phyloP scores from a whole-genome alignment of 495 filamentous ascomycete species.

The Diplogelasinospora grovesii region DNA sequence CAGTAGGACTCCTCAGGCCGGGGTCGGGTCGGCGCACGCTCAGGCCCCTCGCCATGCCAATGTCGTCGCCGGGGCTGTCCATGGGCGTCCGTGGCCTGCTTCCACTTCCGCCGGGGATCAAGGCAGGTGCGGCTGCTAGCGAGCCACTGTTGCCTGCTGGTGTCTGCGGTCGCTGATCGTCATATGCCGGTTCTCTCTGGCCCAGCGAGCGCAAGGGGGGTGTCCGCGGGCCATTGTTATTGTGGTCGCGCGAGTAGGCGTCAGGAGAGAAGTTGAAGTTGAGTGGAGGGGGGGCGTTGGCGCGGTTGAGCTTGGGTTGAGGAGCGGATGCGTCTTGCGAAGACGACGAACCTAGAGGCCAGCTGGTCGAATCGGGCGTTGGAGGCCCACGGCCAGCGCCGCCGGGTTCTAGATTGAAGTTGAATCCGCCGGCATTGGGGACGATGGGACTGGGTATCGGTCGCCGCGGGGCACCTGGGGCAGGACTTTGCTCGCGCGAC shows the following conservation, averaged over 20 bases:
- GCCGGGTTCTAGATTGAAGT: constrained; percentile 24
- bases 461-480: constrained; percentile 4
- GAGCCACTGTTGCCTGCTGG: neutral
- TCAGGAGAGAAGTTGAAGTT: constrained; percentile 24
- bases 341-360: constrained; percentile 14
- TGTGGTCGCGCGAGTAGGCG: constrained; percentile 20
- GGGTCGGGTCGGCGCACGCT: constrained; percentile 17
- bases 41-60: constrained; percentile 26
- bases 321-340: neutral
- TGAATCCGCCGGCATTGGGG: constrained; percentile 19
- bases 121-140: neutral
- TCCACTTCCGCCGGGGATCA: neutral
- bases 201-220: constrained; percentile 12
- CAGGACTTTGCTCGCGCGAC: neutral
- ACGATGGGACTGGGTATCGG: constrained; percentile 9
- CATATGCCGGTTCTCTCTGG: neutral
- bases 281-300: constrained; percentile 19
- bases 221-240: constrained; percentile 20
- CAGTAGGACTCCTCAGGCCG: constrained; percentile 4
- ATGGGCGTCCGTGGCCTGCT: constrained; percentile 11
- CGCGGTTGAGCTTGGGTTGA: constrained; percentile 7
- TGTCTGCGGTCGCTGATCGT: constrained; percentile 10
- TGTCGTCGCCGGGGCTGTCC: constrained; percentile 12
- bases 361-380: constrained; percentile 22
- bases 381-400: constrained; percentile 13